Base-by-base conservation (phyloP, 208 protist genomes). In the Phytomonas sp. region DNA sequence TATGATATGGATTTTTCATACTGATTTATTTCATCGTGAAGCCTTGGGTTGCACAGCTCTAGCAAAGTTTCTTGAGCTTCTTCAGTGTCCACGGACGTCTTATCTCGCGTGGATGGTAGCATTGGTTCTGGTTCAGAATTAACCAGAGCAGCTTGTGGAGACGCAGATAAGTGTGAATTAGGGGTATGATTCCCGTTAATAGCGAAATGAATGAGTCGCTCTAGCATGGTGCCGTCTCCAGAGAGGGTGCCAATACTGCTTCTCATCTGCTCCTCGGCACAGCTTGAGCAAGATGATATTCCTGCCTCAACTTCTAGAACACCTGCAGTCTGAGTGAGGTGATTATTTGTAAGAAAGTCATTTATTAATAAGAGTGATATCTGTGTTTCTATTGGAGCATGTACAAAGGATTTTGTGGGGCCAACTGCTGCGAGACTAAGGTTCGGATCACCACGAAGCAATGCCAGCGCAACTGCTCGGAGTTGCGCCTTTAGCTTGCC, bases 401-500 rank as follows among this genome's bases (percentile, higher is more conserved):
- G 28, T 20, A 56, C 29, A 1, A 79, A 79, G 4, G 63, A 63
- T 7, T 79, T 62, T 0, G 72, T 65, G 7, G 76, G 28, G 0
- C 81, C 83, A 23, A 91, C 71, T 8, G 83, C 75, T 0, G 78
- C 83, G 0, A 72, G 62, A 36, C 80, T 70, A 33, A 95, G 64
- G 26, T 80, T 70, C 11, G 72, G 66, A 65, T 95, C 90, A 5
- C 77, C 87, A 28, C 86, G 80, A 9, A 96, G 72, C 26, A 93
- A 62, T n/a, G 75, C 81, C 29, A 96, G 59, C 0, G 86, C 86
- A 0, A 82, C 67, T 6, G 86, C 87, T 3, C 90, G 81, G 8
- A 96, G 76, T 72, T 96, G 82, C 0, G 90, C 90, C 0, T 86
- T 76, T 56, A 96, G 73, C 61, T 87, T 85, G 3, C 90, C 90